Evolutionary conservation across 2,329 filamentous ascomycete genomes (phyloP), one percentile per base, ranked within the genome.

Genomic region (Tolypocladium pustulatum): DNA sequence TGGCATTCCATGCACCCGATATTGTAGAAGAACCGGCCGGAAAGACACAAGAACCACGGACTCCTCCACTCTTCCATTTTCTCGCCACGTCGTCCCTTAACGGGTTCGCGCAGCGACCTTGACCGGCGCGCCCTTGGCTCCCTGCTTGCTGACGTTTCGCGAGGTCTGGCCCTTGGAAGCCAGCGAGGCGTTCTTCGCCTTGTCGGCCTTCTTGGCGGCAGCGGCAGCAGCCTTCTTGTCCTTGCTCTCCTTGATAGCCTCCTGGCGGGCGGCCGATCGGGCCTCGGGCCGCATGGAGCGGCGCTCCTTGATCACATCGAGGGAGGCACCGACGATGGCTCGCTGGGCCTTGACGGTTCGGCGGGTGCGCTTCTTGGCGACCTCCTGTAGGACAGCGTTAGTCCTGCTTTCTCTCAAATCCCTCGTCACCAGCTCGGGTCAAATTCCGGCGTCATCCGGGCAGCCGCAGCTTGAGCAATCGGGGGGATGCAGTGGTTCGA

Each of bases 261-360:
- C 82, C 69, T 84, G 81, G 75, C 94, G 93, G 75, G 91, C 92
- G 72, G 94, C 94, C 72, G 86, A 84, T 77, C 94, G 92, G 76
- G 91, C 93, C 84, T 97, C 94, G 71, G 94, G 94, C 78, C 94
- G 91, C 85, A 91, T 87, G 71, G 85, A 79, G 75, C 94, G 92
- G 82, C 91, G 91, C 88, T 99, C 94, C 88, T 97, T 97, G 87
- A 99, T 97, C 75, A 97, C 91, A 77, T 99, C 94, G 79, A 99
- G 92, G 65, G 94, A 97, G 70, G 94, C 94, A 86, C 94, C 94
- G 71, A 99, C 94, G 79, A 99, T 96, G 76, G 89, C 93, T 84
- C 94, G 92, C 87, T 99, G 94, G 78, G 90, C 79, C 90, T 99
- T 99, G 82, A 99, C 90, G 74, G 91, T 91, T 76, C 91, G 91